These are phyloP conservation scores for Poronia punctata DNA, from an alignment of 495 filamentous ascomycete genomes.

Conservation along the genomic window DNA sequence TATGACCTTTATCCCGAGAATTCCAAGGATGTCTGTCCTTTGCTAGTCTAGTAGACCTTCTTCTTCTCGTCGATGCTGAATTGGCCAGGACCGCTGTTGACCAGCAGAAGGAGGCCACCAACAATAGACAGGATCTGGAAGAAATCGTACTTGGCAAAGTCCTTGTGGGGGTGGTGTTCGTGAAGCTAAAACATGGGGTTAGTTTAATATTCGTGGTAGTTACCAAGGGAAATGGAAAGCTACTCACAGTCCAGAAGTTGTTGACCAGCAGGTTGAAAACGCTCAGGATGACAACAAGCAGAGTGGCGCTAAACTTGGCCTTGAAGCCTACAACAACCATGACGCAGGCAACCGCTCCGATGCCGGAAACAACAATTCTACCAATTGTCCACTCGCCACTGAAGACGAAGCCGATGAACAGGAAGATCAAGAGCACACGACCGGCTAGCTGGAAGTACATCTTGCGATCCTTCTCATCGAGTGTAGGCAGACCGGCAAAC, in stretches of 20 bases:
- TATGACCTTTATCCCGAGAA: neutral
- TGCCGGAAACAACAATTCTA: slow-evolving; percentile 69
- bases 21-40: neutral
- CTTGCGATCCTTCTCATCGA: slow-evolving; percentile 98
- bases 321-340: slow-evolving; percentile 99
- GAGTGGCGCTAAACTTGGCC: slow-evolving; percentile 94
- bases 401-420: slow-evolving; percentile 95
- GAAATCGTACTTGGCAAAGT: slow-evolving; percentile 99
- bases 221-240: neutral
- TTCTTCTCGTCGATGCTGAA: slow-evolving; percentile 99
- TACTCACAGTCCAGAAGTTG: slow-evolving; percentile 99
- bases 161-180: slow-evolving; percentile 96
- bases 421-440: slow-evolving; percentile 90
- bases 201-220: neutral
- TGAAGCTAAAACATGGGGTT: slow-evolving; percentile 62
- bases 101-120: slow-evolving; percentile 85
- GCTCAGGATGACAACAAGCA: slow-evolving; percentile 89
- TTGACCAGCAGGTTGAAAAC: slow-evolving; percentile 96
- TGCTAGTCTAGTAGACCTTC: slow-evolving; percentile 79
- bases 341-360: slow-evolving; percentile 86
- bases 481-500: slow-evolving; percentile 83
- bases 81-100: slow-evolving; percentile 97
- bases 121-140: slow-evolving; percentile 99
- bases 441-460: slow-evolving; percentile 99
- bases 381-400: slow-evolving; percentile 86